Evolutionary conservation across 1,139 yeast genomes (phyloP).

Genomic region (Saccharomycopsis crataegensis): DNA sequence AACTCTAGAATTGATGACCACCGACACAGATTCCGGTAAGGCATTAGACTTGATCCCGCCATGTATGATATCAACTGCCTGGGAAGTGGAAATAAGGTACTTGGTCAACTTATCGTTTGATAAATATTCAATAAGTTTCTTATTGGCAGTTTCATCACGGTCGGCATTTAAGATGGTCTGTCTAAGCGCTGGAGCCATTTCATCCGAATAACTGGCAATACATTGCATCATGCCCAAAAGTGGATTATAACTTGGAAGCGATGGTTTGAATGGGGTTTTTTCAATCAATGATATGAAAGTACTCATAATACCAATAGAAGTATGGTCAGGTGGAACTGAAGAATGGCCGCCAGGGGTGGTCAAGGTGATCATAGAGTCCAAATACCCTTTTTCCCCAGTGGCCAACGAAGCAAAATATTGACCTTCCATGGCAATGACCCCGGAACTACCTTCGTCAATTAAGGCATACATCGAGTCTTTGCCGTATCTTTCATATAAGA

Average conservation of each 20-base stretch:
- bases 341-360: constrained; percentile 69
- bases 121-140: constrained; percentile 29
- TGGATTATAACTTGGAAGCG: constrained; percentile 44
- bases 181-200: constrained; percentile 22
- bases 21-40: constrained; percentile 42
- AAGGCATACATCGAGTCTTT: constrained; percentile 46
- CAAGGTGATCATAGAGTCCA: constrained; percentile 42
- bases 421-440: constrained; percentile 34
- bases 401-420: constrained; percentile 48
- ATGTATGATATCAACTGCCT: constrained; percentile 49
- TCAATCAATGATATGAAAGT: constrained; percentile 46
- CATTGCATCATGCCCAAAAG: constrained; percentile 40
- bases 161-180: constrained; percentile 37
- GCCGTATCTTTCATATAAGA: constrained; percentile 46
- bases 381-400: constrained; percentile 61
- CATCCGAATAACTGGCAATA: constrained; percentile 34
- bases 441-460: constrained; percentile 56
- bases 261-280: constrained; percentile 38
- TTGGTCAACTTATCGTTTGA: constrained; percentile 21
- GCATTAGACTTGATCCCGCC: constrained; percentile 60
- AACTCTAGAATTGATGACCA: constrained; percentile 42
- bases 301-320: constrained; percentile 61
- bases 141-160: constrained; percentile 35
- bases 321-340: constrained; percentile 64
- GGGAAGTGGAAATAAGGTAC: constrained; percentile 47